Base-by-base conservation (phyloP, 1,284 basidiomycete species). In the Pyrrhoderma noxium region DNA sequence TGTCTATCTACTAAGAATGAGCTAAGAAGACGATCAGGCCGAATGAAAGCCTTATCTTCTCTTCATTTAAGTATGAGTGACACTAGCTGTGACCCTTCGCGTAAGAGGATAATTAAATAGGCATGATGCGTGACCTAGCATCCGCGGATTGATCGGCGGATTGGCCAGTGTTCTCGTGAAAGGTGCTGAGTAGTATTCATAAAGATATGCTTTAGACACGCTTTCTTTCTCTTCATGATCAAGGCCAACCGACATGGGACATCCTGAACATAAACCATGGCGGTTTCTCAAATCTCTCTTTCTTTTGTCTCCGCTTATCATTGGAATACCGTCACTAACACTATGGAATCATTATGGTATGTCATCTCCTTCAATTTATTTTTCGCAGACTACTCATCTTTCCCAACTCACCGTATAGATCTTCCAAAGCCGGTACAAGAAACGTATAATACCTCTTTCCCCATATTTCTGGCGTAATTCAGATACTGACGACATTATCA, bases 261-360 rank as follows among this genome's bases (percentile, higher is more conserved):
- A 11, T 11, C 11, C 27, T 31, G 27, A 31, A 5, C 27, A 11
- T 31, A 31, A 11, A 5, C 11, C 27, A 48, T 71, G 70, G 69
- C 69, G 69, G 19, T 65, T 66, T 9, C 57, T 69, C n/a, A 62
- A 60, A 42, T 69, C 70, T 35, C 50, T 71, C 47, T 56, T 70
- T 3, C 61, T 53, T 40, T 57, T 71, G 36, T 59, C 65, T 9
- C 69, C 70, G 16, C 49, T 71, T n/a, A 53, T 69, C 35, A 37
- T 70, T 25, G 57, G 59, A n/a, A 60, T 63, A 7, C 67, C 69
- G 1, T 61, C 58, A 46, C 60, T 65, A 36, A 57, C 67, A 13
- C 60, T 62, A 37, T 61, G 56, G 47, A 54, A 58, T 31, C 65
- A 70, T 57, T 67, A 68, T 49, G 60, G 69, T 65, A 18, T 45